Evolutionary conservation across 495 filamentous ascomycete species (phyloP).

Genomic region (Xylaria nigripes): DNA sequence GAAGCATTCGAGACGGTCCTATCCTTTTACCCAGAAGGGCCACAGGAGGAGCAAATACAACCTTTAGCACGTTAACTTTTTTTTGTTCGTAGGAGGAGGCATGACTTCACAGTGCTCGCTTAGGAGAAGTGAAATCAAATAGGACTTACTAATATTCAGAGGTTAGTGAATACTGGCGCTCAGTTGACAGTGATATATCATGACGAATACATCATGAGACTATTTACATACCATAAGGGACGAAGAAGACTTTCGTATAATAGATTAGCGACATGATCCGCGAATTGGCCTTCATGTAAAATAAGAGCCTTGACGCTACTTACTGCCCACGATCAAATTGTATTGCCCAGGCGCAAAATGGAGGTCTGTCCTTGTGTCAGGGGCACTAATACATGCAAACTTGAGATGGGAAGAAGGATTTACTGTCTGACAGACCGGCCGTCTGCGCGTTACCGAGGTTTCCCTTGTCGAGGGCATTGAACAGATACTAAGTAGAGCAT

Average conservation of each 20-base stretch:
- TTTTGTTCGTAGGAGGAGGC: background rate
- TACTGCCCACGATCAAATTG: slow-evolving; percentile 55
- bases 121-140: background rate
- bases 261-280: background rate
- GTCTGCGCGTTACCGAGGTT: slow-evolving; percentile 68
- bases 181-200: background rate
- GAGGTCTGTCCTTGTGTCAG: slow-evolving; percentile 34
- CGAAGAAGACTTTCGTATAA: slow-evolving; percentile 49
- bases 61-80: slow-evolving; percentile 14
- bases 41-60: slow-evolving; percentile 57
- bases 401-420: slow-evolving; percentile 10
- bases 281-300: background rate
- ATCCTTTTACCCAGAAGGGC: slow-evolving; percentile 63
- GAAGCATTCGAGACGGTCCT: slow-evolving; percentile 55
- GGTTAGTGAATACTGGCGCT: background rate
- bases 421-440: slow-evolving; percentile 37
- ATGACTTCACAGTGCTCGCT: background rate
- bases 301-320: background rate
- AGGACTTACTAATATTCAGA: background rate
- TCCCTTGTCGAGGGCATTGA: slow-evolving; percentile 59
- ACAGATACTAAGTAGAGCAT: slow-evolving; percentile 35
- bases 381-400: background rate
- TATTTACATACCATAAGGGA: slow-evolving; percentile 47
- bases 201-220: background rate
- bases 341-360: slow-evolving; percentile 56